A percentile compares a stretch with the other conserved stretches of the same genome.
Conservation (phyloP, 192 early-diverging fungal species). For the Umbelopsis ramanniana region DNA sequence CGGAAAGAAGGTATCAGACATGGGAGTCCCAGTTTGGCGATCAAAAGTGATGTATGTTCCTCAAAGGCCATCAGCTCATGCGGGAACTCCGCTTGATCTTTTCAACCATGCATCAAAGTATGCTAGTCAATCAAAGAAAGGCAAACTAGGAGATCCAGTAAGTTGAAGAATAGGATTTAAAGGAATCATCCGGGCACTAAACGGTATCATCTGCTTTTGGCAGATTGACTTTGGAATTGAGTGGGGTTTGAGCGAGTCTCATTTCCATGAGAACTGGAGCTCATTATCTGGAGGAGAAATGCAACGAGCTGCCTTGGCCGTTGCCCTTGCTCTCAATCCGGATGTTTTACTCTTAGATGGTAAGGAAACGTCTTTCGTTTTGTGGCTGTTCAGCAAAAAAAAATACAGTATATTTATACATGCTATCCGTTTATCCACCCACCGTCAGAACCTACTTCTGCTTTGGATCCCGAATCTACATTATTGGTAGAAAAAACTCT, state of each 20-base stretch:
- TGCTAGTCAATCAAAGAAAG: constrained; percentile 45
- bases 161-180: background rate
- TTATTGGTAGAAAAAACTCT: constrained; percentile 76
- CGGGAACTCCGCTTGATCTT: constrained; percentile 77
- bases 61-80: constrained; percentile 71
- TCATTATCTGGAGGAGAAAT: constrained; percentile 86
- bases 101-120: constrained; percentile 60
- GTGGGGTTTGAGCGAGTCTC: constrained; percentile 69
- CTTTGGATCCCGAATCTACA: constrained; percentile 75
- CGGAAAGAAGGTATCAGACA: constrained; percentile 54
- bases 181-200: background rate
- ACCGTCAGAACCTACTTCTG: constrained; percentile 78
- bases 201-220: constrained; percentile 3
- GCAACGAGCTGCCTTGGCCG: constrained; percentile 81
- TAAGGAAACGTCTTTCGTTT: constrained; percentile 30
- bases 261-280: constrained; percentile 79
- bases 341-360: constrained; percentile 81
- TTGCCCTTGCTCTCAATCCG: constrained; percentile 77
- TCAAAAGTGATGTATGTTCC: constrained; percentile 87
- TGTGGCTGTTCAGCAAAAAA: background rate
- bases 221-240: constrained; percentile 60
- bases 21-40: constrained; percentile 76
- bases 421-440: background rate
- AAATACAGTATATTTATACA: background rate
- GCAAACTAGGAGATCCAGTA: constrained; percentile 61